phyloP scores from a whole-genome alignment of 169 alveolate species.

The Plasmodium gallinaceum region DNA sequence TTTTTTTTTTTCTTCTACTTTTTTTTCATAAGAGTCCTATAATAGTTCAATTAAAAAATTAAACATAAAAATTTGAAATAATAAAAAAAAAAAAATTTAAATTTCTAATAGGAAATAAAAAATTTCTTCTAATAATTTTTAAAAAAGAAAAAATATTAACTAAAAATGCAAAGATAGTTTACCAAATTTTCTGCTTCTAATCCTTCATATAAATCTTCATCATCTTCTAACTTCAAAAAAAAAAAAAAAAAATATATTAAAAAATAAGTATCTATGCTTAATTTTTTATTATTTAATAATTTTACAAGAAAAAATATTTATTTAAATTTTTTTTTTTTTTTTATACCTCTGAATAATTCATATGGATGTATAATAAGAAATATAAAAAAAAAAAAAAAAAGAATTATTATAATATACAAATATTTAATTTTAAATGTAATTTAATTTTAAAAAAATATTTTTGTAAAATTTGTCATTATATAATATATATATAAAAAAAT shows the following conservation, averaged over 20 bases:
- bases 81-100: not conserved
- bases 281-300: not conserved
- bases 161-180: not conserved
- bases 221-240: constrained; percentile 70
- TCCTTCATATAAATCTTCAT: constrained; percentile 75
- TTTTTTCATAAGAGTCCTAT: constrained; percentile 50
- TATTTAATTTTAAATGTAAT: not conserved
- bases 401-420: not conserved
- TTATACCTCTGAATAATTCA: constrained; percentile 66
- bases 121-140: no score
- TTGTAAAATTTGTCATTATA: no score
- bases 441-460: no score
- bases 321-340: not conserved
- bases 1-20: constrained; percentile 59
- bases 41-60: not conserved
- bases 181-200: constrained; percentile 74
- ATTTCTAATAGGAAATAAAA: no score
- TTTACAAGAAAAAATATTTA: not conserved
- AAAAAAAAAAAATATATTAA: constrained; percentile 10
- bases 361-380: not conserved
- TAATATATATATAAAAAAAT: no score
- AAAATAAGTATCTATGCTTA: not conserved
- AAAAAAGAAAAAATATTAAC: not conserved
- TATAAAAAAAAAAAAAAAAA: not conserved
- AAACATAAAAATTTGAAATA: not conserved